Evolutionary conservation across 1,139 yeast species (phyloP).

Genomic region (Zygosaccharomyces sapae): DNA sequence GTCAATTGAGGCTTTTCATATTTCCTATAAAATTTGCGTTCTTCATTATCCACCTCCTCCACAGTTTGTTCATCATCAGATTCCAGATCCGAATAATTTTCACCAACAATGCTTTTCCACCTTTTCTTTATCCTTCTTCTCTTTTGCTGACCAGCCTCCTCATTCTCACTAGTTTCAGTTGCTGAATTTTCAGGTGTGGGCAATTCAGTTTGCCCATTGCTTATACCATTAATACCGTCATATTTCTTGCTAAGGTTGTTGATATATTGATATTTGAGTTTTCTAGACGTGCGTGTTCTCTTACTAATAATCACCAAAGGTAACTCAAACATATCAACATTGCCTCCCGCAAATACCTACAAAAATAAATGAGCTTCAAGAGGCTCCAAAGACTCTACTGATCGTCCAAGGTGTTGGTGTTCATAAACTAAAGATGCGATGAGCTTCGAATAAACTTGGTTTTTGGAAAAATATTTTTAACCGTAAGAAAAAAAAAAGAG

Average conservation of each 20-base stretch:
- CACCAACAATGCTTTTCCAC: constrained; percentile 21
- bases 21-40: constrained; percentile 23
- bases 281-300: constrained; percentile 22
- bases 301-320: constrained; percentile 23
- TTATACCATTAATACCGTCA: constrained; percentile 12
- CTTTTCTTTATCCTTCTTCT: constrained; percentile 17
- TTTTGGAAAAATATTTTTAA: constrained; percentile 3
- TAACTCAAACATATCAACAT: constrained; percentile 30
- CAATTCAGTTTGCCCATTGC: constrained; percentile 13
- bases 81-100: constrained; percentile 17
- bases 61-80: constrained; percentile 10
- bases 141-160: constrained; percentile 12
- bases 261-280: constrained; percentile 30
- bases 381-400: background rate
- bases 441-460: constrained; percentile 5
- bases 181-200: constrained; percentile 33
- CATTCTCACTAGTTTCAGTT: constrained; percentile 24
- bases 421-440: constrained; percentile 8
- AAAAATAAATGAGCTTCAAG: background rate
- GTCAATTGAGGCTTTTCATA: constrained; percentile 31
- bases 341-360: background rate
- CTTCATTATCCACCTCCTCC: constrained; percentile 20
- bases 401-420: background rate
- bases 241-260: constrained; percentile 22
- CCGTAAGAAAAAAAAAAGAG: too few species aligned